phyloP scores from a whole-genome alignment of 2,329 filamentous ascomycete genomes.

The Anisogramma anomala region DNA sequence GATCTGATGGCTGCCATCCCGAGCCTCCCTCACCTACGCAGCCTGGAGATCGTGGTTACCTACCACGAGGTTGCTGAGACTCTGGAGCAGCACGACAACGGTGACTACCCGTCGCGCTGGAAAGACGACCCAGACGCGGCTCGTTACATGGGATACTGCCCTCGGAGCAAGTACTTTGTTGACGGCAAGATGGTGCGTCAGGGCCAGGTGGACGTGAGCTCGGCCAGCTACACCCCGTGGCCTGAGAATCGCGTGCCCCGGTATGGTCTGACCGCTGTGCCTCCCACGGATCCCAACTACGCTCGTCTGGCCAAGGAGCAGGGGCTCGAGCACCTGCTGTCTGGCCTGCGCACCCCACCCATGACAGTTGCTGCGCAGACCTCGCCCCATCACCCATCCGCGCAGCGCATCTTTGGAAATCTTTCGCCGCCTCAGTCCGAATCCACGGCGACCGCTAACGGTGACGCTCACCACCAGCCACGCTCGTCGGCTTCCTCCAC shows the following conservation, averaged over 20 bases:
- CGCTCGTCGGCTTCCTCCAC: conserved; percentile 11
- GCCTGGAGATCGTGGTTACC: conserved; percentile 42
- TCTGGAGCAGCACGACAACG: conserved; percentile 33
- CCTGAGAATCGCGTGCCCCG: conserved; percentile 44
- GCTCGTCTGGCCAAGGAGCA: conserved; percentile 43
- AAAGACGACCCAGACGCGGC: conserved; percentile 44
- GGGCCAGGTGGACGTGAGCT: conserved; percentile 33
- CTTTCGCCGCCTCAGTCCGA: conserved; percentile 16
- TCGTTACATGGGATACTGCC: conserved; percentile 42
- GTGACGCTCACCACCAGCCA: conserved; percentile 11
- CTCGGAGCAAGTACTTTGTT: conserved; percentile 46
- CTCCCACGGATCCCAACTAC: conserved; percentile 47
- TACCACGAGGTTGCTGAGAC: conserved; percentile 48
- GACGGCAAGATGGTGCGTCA: conserved; percentile 44
- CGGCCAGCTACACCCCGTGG: conserved; percentile 42
- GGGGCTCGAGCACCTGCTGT: conserved; percentile 42
- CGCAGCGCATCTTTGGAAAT: conserved; percentile 24
- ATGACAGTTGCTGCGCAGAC: conserved; percentile 36
- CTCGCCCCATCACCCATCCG: conserved; percentile 28
- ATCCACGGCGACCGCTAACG: conserved; percentile 15
- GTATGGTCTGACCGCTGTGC: conserved; percentile 40
- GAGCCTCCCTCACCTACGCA: conserved; percentile 45
- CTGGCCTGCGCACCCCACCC: conserved; percentile 31
- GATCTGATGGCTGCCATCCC: conserved; percentile 50
- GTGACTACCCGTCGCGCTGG: conserved; percentile 40